Base-by-base conservation (phyloP, 2,329 filamentous ascomycete species). In the Aphanocladium album region DNA sequence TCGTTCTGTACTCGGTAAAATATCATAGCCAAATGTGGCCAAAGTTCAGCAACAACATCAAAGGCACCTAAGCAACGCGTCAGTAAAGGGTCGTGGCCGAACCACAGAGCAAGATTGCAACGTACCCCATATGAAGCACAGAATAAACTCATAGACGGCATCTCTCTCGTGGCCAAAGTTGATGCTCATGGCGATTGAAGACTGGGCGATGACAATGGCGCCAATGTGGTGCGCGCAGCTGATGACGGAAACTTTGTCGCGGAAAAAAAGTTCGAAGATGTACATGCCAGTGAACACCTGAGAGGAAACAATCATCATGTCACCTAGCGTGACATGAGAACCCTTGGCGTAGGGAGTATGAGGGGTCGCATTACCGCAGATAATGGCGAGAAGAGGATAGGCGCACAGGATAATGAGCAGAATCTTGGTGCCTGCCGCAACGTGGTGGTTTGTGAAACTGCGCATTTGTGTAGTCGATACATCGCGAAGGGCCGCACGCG, bases 91-190 rank as follows among this genome's bases (percentile, higher is more conserved):
- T 9, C 5, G 9, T 5, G 9, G 30, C 30, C 9, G 30, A 30
- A 6, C 19, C 33, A 39, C 4, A 16, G 17, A 11, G 23, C 3
- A 21, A 25, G 2, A 16, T 17, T 11, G 47, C 25, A 21, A 35
- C 60, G n/a, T 54, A 62, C 60, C 60, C 60, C 60, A 62, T n/a
- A 62, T 56, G 8, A 62, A 62, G 25, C 60, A 62, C 11, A 62
- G 12, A 8, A 62, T 62, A n/a, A 62, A 62, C 39, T 62, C 60
- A 39, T 62, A 58, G 1, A 62, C 53, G 14, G 60, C 60, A 46
- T 62, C 60, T 43, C 41, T 58, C 35, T 62, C 54, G 41, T 58
- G 54, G 8, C 35, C 41, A 11, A 53, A 57, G 23, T 62, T 58
- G 37, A 62, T 58, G 41, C 39, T 62, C 60, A 62, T 62, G 5